Conservation (phyloP, 495 filamentous ascomycete species). For the Talaromyces liani region DNA sequence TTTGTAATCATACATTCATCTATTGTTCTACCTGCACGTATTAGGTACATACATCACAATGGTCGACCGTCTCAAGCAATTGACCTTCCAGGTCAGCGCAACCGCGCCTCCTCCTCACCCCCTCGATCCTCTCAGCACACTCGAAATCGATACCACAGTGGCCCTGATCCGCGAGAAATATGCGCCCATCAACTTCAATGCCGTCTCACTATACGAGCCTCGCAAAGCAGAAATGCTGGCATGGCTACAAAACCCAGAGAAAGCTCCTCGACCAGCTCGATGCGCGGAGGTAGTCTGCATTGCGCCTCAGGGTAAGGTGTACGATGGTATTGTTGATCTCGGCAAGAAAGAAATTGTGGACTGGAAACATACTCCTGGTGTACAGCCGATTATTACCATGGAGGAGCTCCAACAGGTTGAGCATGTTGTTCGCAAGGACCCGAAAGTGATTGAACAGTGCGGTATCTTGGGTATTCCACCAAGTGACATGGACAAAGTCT, state of each 20-base stretch:
- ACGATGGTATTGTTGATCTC: slow-evolving; percentile 78
- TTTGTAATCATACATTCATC: background rate
- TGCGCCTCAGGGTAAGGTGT: slow-evolving; percentile 69
- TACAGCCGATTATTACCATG: slow-evolving; percentile 93
- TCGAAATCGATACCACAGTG: slow-evolving; percentile 73
- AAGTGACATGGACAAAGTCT: slow-evolving; percentile 87
- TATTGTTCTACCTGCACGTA: background rate
- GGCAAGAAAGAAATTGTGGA: slow-evolving; percentile 59
- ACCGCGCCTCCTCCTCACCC: slow-evolving; percentile 58
- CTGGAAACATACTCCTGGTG: slow-evolving; percentile 72
- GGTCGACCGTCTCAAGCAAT: slow-evolving; percentile 61
- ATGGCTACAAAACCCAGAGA: slow-evolving; percentile 64
- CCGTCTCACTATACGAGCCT: slow-evolving; percentile 81
- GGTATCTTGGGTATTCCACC: slow-evolving; percentile 75
- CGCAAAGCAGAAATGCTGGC: slow-evolving; percentile 79
- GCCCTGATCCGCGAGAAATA: slow-evolving; percentile 62
- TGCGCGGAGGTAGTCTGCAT: slow-evolving; percentile 85
- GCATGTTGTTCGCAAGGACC: slow-evolving; percentile 66
- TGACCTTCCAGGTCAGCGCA: slow-evolving; percentile 57
- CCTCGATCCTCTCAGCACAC: slow-evolving; percentile 71
- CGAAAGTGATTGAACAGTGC: slow-evolving; percentile 91
- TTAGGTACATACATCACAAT: slow-evolving; percentile 39
- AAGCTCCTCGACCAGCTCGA: slow-evolving; percentile 56
- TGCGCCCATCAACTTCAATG: slow-evolving; percentile 74
- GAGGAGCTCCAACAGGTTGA: slow-evolving; percentile 90